Evolutionary conservation across 129 eudicot genomes (phyloP).

Genomic region (Sambucus nigra): DNA sequence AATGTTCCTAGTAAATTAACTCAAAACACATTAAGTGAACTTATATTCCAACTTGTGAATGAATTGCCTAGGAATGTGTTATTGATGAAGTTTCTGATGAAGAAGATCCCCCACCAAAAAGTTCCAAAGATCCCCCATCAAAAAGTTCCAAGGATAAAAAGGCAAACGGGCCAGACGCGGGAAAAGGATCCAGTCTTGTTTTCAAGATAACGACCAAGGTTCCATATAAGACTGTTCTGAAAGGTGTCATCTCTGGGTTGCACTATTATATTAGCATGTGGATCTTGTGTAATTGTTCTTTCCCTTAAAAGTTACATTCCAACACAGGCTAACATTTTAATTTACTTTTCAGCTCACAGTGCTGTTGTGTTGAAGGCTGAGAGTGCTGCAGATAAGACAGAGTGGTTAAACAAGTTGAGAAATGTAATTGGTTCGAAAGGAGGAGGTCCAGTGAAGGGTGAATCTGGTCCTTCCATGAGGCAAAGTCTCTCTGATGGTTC

Average conservation of each 20-base stretch:
- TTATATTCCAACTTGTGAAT: not conserved
- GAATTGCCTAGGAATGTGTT: slow-evolving; percentile 64
- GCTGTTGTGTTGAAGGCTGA: slow-evolving; percentile 94
- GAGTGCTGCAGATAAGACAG: slow-evolving; percentile 77
- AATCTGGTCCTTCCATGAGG: slow-evolving; percentile 60
- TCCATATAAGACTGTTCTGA: slow-evolving; percentile 87
- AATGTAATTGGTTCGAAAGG: slow-evolving; percentile 65
- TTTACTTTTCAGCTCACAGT: slow-evolving; percentile 73
- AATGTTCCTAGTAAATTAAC: too few relatives aligned
- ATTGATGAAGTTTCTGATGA: slow-evolving; percentile 81
- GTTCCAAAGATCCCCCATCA: slow-evolving; percentile 47
- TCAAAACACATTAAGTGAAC: too few relatives aligned
- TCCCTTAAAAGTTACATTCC: not conserved
- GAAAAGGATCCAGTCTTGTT: slow-evolving; percentile 59
- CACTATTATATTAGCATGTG: not conserved
- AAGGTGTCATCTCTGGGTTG: slow-evolving; percentile 36
- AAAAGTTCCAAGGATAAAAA: slow-evolving; percentile 46
- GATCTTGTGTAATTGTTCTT: not conserved
- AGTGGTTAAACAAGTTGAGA: slow-evolving; percentile 76
- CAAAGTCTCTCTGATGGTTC: slow-evolving; percentile 94
- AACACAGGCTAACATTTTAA: slow-evolving; percentile 7
- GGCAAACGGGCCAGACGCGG: slow-evolving; percentile 66
- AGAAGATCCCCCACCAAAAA: slow-evolving; percentile 81
- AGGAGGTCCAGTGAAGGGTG: slow-evolving; percentile 75
- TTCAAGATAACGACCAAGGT: slow-evolving; percentile 87